Percentiles rank a stretch among this genome's conserved stretches.
Evolutionary conservation across 1,284 basidiomycete genomes (phyloP).

Genomic region (Sporisorium exsertum): DNA sequence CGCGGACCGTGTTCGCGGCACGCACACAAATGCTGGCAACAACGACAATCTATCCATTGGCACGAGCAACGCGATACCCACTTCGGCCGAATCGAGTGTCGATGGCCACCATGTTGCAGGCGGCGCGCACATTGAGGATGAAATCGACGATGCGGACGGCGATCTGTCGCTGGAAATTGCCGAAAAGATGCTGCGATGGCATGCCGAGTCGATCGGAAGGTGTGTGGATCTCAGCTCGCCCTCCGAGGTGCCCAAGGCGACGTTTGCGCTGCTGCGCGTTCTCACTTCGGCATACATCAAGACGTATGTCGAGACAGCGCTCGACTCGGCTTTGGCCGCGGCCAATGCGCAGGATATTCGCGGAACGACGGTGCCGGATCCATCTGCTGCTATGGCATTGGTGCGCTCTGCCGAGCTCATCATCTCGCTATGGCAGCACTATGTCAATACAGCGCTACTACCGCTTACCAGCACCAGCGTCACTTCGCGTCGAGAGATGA

Average conservation of each 20-base stretch:
- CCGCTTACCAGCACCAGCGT: constrained; percentile 88
- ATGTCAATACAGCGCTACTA: constrained; percentile 88
- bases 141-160: constrained; percentile 53
- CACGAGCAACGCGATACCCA: neutral
- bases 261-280: constrained; percentile 84
- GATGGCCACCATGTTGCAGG: constrained; percentile 18
- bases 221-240: constrained; percentile 65
- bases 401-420: constrained; percentile 86
- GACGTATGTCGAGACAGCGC: constrained; percentile 87
- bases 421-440: constrained; percentile 96
- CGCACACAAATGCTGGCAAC: constrained; percentile 16
- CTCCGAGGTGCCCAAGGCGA: constrained; percentile 79
- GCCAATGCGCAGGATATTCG: constrained; percentile 77
- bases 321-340: constrained; percentile 83
- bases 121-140: constrained; percentile 25
- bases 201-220: constrained; percentile 67
- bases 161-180: constrained; percentile 62
- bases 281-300: constrained; percentile 88
- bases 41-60: constrained; percentile 6
- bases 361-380: constrained; percentile 77
- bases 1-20: constrained; percentile 60
- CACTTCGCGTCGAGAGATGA: constrained; percentile 91
- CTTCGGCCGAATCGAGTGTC: constrained; percentile 22
- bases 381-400: constrained; percentile 72
- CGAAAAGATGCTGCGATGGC: constrained; percentile 67